Evolutionary conservation across 1,284 basidiomycete species (phyloP).

Genomic region (Cryptococcus floricola): DNA sequence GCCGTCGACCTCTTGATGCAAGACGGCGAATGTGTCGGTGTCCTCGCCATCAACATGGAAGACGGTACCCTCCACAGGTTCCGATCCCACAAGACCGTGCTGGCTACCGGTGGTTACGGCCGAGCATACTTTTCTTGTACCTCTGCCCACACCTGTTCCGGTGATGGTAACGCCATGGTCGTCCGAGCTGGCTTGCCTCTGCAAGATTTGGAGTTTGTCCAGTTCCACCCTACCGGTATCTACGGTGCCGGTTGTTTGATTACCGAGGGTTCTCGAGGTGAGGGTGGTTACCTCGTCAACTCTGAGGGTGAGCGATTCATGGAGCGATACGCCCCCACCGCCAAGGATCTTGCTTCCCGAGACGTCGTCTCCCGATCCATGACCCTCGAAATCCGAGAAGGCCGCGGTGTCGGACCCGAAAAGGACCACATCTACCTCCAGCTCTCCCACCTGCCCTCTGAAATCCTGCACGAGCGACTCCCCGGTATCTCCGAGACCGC

Average conservation of each 20-base stretch:
- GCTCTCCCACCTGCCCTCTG: conserved; percentile 93
- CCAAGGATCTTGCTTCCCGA: conserved; percentile 98
- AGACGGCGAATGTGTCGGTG: conserved; percentile 97
- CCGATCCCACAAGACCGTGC: conserved; percentile 95
- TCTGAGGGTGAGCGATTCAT: conserved; percentile 99
- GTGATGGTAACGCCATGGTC: conserved; percentile 99
- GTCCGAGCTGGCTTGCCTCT: conserved; percentile 92
- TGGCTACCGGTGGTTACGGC: conserved; percentile 98
- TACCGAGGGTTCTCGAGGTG: conserved; percentile 97
- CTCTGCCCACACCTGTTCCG: conserved; percentile 97
- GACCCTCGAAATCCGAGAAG: conserved; percentile 98
- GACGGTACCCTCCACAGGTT: conserved; percentile 98
- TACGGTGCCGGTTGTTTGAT: conserved; percentile 99
- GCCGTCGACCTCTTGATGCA: conserved; percentile 98
- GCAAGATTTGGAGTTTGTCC: conserved; percentile 97
- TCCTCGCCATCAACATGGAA: conserved; percentile 98
- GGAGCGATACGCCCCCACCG: conserved; percentile 99
- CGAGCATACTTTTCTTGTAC: conserved; percentile 99
- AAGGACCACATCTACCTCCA: conserved; percentile 98
- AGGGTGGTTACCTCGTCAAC: conserved; percentile 98
- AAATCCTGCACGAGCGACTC: conserved; percentile 92
- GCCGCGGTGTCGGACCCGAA: conserved; percentile 97
- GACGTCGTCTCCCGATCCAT: conserved; percentile 99
- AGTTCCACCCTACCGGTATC: conserved; percentile 99
- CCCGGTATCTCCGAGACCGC: conserved; percentile 99